Evolutionary conservation across 495 filamentous ascomycete genomes (phyloP).

Genomic region (Talaromyces adpressus): DNA sequence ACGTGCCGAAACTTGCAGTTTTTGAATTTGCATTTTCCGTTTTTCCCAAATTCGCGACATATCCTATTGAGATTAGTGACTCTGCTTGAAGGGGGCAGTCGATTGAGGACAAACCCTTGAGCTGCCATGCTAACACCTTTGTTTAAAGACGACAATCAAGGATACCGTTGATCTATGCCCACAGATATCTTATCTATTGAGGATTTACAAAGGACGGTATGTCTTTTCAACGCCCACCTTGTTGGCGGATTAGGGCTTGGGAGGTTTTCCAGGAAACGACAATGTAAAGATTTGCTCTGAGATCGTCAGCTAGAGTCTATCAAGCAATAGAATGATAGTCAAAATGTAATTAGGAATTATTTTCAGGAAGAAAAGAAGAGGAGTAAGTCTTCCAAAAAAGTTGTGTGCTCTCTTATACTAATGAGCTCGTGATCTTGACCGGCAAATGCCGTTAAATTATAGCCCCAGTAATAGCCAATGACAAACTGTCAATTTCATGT

Average conservation of each 20-base stretch:
- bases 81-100: background rate
- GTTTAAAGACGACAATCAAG: background rate
- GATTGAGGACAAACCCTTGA: background rate
- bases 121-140: background rate
- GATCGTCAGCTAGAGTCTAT: background rate
- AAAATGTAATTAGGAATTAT: background rate
- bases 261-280: background rate
- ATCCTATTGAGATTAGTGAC: background rate
- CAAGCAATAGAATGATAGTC: background rate
- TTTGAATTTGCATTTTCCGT: conserved; percentile 11
- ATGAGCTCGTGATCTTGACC: background rate
- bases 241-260: background rate
- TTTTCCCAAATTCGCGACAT: conserved; percentile 11
- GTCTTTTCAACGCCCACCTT: background rate
- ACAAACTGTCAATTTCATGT: background rate
- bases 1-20: conserved; percentile 16
- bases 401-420: background rate
- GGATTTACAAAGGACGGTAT: background rate
- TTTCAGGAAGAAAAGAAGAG: background rate
- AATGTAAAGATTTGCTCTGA: background rate
- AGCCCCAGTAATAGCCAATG: background rate
- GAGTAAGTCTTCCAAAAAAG: background rate
- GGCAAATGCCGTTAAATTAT: background rate
- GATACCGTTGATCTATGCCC: too few species aligned
- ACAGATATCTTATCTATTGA: too few species aligned